A percentile compares a stretch with the other conserved stretches of the same genome.
Conservation (phyloP, 495 filamentous ascomycete species). For the Pyronema omphalodes region DNA sequence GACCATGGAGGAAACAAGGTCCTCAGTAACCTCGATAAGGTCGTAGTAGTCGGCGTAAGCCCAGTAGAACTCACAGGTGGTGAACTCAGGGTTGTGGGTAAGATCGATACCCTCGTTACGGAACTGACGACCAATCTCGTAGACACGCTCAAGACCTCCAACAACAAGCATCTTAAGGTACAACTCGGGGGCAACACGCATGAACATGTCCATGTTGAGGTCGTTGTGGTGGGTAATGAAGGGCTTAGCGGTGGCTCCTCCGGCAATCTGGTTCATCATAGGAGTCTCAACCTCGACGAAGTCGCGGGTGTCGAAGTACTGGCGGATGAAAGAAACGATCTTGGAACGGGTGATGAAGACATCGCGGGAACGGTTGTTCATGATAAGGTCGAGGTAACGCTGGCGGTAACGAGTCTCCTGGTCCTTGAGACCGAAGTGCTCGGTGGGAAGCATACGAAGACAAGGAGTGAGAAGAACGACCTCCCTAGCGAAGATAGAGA, state of each 20-base stretch:
- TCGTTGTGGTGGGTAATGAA: conserved; percentile 94
- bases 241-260: conserved; percentile 88
- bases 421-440: conserved; percentile 87
- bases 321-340: conserved; percentile 68
- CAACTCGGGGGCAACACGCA: conserved; percentile 86
- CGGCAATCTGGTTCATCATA: conserved; percentile 91
- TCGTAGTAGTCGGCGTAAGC: conserved; percentile 89
- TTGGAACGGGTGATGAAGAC: conserved; percentile 68
- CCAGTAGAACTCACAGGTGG: conserved; percentile 92
- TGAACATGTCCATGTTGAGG: conserved; percentile 75
- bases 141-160: conserved; percentile 79
- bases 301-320: conserved; percentile 65
- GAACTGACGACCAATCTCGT: conserved; percentile 83
- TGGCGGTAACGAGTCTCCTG: conserved; percentile 82
- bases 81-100: conserved; percentile 98
- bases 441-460: conserved; percentile 78
- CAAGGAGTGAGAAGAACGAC: conserved; percentile 75
- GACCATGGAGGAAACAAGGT: conserved; percentile 80
- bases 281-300: conserved; percentile 96
- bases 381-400: conserved; percentile 85
- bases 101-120: conserved; percentile 90
- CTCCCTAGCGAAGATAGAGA: conserved; percentile 83
- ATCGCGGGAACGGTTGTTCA: conserved; percentile 69
- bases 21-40: conserved; percentile 83
- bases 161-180: conserved; percentile 94